A percentile compares a stretch with the other conserved stretches of the same genome.
phyloP scores from a whole-genome alignment of 1,284 basidiomycete species.

The Leccinum solheimii region DNA sequence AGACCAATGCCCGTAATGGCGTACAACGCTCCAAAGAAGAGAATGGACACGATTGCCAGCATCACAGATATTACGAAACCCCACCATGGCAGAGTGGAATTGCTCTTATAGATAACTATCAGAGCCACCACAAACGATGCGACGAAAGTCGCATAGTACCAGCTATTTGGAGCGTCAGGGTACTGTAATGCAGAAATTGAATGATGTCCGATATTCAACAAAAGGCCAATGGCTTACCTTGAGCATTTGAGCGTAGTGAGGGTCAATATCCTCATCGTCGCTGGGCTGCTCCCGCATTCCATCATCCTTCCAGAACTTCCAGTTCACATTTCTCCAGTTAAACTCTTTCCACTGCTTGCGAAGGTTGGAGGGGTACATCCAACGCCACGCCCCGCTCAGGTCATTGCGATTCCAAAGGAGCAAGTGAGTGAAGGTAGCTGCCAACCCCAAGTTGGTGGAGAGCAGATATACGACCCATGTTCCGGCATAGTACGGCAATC shows the following conservation, averaged over 20 bases:
- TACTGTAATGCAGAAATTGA: conserved; percentile 35
- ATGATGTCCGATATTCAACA: background rate
- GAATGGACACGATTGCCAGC: conserved; percentile 42
- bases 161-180: conserved; percentile 47
- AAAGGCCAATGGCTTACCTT: conserved; percentile 36
- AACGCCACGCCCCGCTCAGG: conserved; percentile 43
- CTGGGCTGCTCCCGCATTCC: conserved; percentile 36
- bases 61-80: conserved; percentile 43
- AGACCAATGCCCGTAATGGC: conserved; percentile 56
- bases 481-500: conserved; percentile 37
- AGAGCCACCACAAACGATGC: conserved; percentile 42
- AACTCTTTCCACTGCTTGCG: conserved; percentile 28
- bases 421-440: conserved; percentile 51
- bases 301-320: conserved; percentile 46
- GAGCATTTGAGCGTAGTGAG: conserved; percentile 57
- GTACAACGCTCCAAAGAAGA: conserved; percentile 49
- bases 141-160: conserved; percentile 44
- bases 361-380: conserved; percentile 37
- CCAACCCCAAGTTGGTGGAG: conserved; percentile 37
- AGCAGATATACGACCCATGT: conserved; percentile 44
- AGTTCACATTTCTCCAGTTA: conserved; percentile 36
- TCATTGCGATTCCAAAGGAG: conserved; percentile 53
- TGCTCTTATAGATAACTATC: conserved; percentile 48
- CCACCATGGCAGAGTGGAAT: conserved; percentile 55
- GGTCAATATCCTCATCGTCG: conserved; percentile 42